Conservation (phyloP, 441 rosid genomes). For the Theobroma grandiflorum region DNA sequence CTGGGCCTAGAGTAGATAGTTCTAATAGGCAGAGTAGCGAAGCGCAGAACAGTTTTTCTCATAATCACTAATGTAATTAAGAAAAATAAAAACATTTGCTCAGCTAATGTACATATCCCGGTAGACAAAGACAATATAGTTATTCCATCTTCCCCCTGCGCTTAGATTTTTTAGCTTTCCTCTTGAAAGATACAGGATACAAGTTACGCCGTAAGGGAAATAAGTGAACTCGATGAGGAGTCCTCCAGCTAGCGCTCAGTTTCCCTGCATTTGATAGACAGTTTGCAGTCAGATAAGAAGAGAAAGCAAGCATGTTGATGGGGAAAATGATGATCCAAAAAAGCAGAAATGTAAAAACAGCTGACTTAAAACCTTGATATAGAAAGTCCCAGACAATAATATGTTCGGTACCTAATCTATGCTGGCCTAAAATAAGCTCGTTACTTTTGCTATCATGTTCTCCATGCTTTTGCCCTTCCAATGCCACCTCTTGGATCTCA, state of each 20-base stretch:
- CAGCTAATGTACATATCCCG: background rate
- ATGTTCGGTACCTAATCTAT: slow-evolving; percentile 48
- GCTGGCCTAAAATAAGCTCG: slow-evolving; percentile 28
- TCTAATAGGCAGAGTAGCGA: background rate
- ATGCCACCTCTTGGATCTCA: slow-evolving; percentile 32
- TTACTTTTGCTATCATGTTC: slow-evolving; percentile 39
- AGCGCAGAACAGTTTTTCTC: background rate
- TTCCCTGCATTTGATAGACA: slow-evolving; percentile 51
- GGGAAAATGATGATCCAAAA: background rate
- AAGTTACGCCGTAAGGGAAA: slow-evolving; percentile 60
- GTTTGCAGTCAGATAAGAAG: background rate
- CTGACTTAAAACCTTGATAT: background rate
- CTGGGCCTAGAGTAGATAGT: background rate
- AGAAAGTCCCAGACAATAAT: background rate
- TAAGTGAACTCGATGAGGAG: slow-evolving; percentile 30
- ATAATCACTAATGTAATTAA: background rate
- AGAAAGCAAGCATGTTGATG: background rate
- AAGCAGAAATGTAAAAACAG: background rate
- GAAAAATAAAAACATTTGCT: background rate
- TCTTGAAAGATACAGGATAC: slow-evolving; percentile 61
- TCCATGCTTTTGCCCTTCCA: slow-evolving; percentile 42
- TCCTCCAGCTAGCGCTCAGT: slow-evolving; percentile 44
- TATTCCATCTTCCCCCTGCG: slow-evolving; percentile 26
- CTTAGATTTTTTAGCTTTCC: slow-evolving; percentile 42
- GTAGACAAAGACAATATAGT: background rate